Evolutionary conservation across 1,284 basidiomycete genomes (phyloP), one percentile per base, ranked within the genome.

Genomic region (Bondarzewia mesenterica): DNA sequence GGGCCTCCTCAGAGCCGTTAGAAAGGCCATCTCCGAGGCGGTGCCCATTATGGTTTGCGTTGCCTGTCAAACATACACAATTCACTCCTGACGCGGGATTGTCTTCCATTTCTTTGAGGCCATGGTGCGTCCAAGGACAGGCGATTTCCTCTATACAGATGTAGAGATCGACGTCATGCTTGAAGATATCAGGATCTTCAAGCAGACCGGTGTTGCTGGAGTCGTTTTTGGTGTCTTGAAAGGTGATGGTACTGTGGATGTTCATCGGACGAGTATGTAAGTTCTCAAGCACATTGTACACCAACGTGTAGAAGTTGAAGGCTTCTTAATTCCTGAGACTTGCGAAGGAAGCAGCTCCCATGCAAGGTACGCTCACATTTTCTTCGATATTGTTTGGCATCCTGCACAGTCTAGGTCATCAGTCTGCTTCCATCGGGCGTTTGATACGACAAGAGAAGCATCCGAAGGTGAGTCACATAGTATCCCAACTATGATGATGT

Each of bases 341-440:
- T 4, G 73, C 78, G 10, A 68, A 75, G 32, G 78, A 75, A 46
- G 80, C 84, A 15, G 56, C 65, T 16, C 80, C 82, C 1, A 58
- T 88, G 50, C 73, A 88, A 75, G 78, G 88, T 81, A 50, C 47
- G 60, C 51, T 46, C 36, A 15, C 20, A 16, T 22, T 48, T 48
- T 26, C n/a, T n/a, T n/a, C n/a, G n/a, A n/a, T n/a, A n/a, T n/a
- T 25, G 14, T 14, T 32, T 5, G 18, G 36, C 22, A 7, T 22
- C 15, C 2, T 35, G 36, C 32, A 18, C 20, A 37, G 12, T 21
- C 45, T 21, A 14, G 15, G 42, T 20, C 29, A 7, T 23, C 55
- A 89, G 88, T 89, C 27, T 89, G 85, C 54, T 91, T 91, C 60
- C 89, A 91, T 60, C 72, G 89, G 48, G 89, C 89, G 15, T 84